phyloP scores from a whole-genome alignment of 2,329 filamentous ascomycete genomes.

The Aspergillus novoparasiticus region DNA sequence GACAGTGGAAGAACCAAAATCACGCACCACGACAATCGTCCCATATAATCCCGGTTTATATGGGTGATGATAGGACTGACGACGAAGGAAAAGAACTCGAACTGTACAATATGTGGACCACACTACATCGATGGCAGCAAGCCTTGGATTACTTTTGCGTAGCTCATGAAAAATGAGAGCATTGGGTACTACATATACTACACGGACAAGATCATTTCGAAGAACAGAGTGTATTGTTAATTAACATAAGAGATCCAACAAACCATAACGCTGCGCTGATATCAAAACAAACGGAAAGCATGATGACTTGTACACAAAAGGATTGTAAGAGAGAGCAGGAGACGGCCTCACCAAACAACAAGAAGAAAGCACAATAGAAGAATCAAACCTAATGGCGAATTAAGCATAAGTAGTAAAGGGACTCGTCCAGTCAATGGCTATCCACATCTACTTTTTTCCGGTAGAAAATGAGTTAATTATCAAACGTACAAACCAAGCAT shows the following conservation, averaged over 20 bases:
- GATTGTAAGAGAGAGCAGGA: conserved; percentile 18
- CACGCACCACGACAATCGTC: too few relatives aligned
- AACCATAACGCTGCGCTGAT: conserved; percentile 25
- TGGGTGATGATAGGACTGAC: too few relatives aligned
- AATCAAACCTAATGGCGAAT: conserved; percentile 22
- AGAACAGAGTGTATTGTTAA: not conserved
- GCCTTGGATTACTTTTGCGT: too few relatives aligned
- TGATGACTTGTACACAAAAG: conserved; percentile 21
- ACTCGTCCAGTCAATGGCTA: conserved; percentile 13
- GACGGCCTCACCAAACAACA: conserved; percentile 21
- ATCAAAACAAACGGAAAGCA: conserved; percentile 24
- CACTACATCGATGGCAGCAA: too few relatives aligned
- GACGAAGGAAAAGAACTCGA: too few relatives aligned
- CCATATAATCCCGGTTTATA: too few relatives aligned
- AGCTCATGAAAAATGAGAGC: too few relatives aligned
- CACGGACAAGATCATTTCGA: not conserved
- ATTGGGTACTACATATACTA: not conserved
- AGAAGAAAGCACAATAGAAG: conserved; percentile 19
- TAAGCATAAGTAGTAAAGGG: conserved; percentile 13
- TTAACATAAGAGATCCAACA: not conserved
- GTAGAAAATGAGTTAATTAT: conserved; percentile 7
- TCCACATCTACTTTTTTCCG: not conserved
- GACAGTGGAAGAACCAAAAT: too few relatives aligned
- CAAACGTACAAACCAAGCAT: conserved; percentile 21
- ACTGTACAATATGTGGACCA: too few relatives aligned